phyloP scores from a whole-genome alignment of 495 filamentous ascomycete genomes.

The Trichoderma asperelloides region DNA sequence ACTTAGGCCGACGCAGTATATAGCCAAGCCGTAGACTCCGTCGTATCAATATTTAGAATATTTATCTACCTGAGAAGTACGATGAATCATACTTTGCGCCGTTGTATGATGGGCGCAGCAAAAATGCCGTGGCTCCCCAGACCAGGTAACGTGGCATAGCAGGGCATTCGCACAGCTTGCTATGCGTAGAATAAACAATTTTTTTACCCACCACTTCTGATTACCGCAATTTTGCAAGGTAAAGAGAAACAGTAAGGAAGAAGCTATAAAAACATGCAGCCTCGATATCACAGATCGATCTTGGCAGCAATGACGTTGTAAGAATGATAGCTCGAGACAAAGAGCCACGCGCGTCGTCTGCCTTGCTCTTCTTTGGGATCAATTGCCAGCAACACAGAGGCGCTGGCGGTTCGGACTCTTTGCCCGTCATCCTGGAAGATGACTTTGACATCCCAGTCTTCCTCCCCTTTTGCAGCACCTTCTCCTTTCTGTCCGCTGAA shows the following conservation, averaged over 20 bases:
- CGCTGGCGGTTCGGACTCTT: constrained; percentile 40
- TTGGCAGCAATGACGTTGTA: constrained; percentile 43
- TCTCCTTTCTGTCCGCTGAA: constrained; percentile 8
- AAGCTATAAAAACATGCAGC: background rate
- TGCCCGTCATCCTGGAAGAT: constrained; percentile 53
- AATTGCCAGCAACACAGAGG: constrained; percentile 45
- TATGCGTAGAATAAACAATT: no score
- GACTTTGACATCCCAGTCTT: constrained; percentile 33
- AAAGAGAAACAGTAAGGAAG: background rate
- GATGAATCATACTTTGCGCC: no score
- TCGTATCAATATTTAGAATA: background rate
- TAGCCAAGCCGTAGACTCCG: background rate
- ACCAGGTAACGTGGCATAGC: no score
- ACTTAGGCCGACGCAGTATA: background rate
- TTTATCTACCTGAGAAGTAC: background rate
- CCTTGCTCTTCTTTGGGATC: constrained; percentile 30
- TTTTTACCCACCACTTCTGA: background rate
- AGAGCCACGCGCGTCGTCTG: constrained; percentile 45
- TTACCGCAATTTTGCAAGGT: background rate
- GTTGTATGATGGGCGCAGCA: background rate
- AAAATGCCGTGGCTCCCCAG: no score
- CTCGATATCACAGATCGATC: constrained; percentile 36
- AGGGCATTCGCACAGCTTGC: no score
- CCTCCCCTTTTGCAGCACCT: constrained; percentile 10
- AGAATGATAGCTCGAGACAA: constrained; percentile 49